phyloP scores from a whole-genome alignment of 1,284 basidiomycete species.

The Malassezia cuniculi region DNA sequence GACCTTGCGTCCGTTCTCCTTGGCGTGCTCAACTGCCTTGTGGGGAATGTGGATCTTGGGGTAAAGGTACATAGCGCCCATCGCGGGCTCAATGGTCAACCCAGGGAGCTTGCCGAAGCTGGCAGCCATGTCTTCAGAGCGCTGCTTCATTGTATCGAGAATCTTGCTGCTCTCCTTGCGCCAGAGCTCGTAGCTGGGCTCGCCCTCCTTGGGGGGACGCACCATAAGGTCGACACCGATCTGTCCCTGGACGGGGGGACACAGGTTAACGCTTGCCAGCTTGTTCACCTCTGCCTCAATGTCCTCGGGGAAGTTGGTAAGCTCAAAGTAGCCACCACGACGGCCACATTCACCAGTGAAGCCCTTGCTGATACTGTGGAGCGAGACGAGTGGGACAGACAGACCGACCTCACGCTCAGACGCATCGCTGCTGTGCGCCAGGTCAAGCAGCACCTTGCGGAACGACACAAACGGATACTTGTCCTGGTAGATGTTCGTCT shows the following conservation, averaged over 20 bases:
- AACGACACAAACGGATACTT: constrained; percentile 38
- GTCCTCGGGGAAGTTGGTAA: constrained; percentile 36
- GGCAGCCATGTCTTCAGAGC: constrained; percentile 29
- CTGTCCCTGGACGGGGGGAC: constrained; percentile 40
- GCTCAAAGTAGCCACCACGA: constrained; percentile 41
- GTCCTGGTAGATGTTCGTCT: constrained; percentile 39
- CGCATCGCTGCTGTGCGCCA: constrained; percentile 17
- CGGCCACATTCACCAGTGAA: constrained; percentile 40
- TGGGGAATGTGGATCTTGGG: constrained; percentile 57
- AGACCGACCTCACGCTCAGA: constrained; percentile 23
- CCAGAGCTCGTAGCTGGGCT: constrained; percentile 32
- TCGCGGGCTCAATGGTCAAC: constrained; percentile 43
- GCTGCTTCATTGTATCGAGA: constrained; percentile 23
- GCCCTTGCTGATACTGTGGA: constrained; percentile 42
- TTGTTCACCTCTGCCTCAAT: constrained; percentile 42
- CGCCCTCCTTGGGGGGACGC: constrained; percentile 27
- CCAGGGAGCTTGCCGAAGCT: constrained; percentile 29
- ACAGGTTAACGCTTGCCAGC: constrained; percentile 36
- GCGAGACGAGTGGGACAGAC: constrained; percentile 39
- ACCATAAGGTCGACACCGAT: constrained; percentile 43
- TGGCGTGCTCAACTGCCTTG: constrained; percentile 27
- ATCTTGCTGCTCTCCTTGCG: constrained; percentile 26
- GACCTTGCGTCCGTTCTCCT: constrained; percentile 27
- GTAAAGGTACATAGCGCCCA: constrained; percentile 79
- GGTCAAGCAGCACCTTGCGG: constrained; percentile 39